Percentiles rank a stretch among this genome's conserved stretches.
Conservation (phyloP, 306 rosid genomes). For the Urtica urens region DNA sequence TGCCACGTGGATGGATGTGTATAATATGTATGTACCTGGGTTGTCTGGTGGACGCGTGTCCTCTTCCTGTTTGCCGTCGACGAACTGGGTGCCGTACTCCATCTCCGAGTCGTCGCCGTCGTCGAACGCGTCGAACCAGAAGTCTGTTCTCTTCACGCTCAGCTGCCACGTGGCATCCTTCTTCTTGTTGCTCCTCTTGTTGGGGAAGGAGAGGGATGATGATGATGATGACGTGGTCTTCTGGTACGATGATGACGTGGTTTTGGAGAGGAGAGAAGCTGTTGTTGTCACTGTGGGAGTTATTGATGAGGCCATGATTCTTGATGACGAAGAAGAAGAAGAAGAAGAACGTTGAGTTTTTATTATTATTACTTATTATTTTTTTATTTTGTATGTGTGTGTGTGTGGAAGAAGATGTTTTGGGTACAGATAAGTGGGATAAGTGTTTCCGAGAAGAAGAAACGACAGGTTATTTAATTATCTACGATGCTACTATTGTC, state of each 20-base stretch:
- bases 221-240: slow-evolving; percentile 32
- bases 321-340: too few species aligned
- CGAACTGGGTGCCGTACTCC: slow-evolving; percentile 57
- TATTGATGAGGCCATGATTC: slow-evolving; percentile 44
- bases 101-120: slow-evolving; percentile 57
- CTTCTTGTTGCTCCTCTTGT: background rate
- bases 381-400: too few species aligned
- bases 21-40: too few species aligned
- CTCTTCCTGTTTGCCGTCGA: slow-evolving; percentile 79
- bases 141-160: slow-evolving; percentile 43
- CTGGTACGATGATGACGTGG: slow-evolving; percentile 45
- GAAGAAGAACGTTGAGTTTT: too few species aligned
- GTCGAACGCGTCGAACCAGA: slow-evolving; percentile 77
- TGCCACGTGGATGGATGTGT: too few species aligned
- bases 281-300: too few species aligned
- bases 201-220: slow-evolving; percentile 26
- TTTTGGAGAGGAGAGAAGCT: slow-evolving; percentile 36
- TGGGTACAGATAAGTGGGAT: too few species aligned
- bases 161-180: slow-evolving; percentile 10
- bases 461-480: too few species aligned
- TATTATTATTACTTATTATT: too few species aligned
- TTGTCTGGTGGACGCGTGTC: slow-evolving; percentile 67
- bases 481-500: too few species aligned
- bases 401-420: too few species aligned
- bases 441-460: too few species aligned